A percentile compares a stretch with the other conserved stretches of the same genome.
Evolutionary conservation across 805 yeast genomes (phyloP).

Genomic region (Candida nitratophila): DNA sequence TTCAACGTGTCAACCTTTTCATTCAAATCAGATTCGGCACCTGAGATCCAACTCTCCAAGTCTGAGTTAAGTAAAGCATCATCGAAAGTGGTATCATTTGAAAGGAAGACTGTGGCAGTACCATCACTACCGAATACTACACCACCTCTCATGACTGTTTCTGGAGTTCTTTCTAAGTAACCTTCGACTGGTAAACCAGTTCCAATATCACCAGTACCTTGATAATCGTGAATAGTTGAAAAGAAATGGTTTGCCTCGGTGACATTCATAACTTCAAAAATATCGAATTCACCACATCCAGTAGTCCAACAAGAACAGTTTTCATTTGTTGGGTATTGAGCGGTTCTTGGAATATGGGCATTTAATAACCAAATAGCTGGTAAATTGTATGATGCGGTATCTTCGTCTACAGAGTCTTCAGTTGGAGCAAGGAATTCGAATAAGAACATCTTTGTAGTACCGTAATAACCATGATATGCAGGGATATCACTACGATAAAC

Average conservation of each 20-base stretch:
- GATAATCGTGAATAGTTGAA: conserved; percentile 71
- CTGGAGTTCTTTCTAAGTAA: conserved; percentile 47
- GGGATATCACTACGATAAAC: conserved; percentile 70
- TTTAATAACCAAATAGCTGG: conserved; percentile 77
- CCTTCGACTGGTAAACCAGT: conserved; percentile 54
- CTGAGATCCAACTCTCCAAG: conserved; percentile 38
- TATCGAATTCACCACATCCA: conserved; percentile 77
- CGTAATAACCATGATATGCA: conserved; percentile 66
- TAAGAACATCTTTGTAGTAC: conserved; percentile 61
- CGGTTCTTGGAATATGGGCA: conserved; percentile 66
- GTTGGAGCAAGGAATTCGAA: conserved; percentile 65
- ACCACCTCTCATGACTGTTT: conserved; percentile 57
- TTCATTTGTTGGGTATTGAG: conserved; percentile 55
- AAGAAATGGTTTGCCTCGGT: conserved; percentile 49
- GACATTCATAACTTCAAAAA: conserved; percentile 65
- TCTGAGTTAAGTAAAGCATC: conserved; percentile 35
- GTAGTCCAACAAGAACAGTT: conserved; percentile 73
- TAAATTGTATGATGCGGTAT: conserved; percentile 43
- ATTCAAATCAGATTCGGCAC: conserved; percentile 7
- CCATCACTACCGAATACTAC: conserved; percentile 61
- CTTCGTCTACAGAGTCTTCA: conserved; percentile 33
- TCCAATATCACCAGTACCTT: conserved; percentile 57
- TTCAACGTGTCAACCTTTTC: conserved; percentile 12
- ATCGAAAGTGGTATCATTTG: conserved; percentile 46
- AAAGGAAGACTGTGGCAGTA: conserved; percentile 51